Base-by-base conservation (phyloP, 2,329 filamentous ascomycete species). In the Pseudomassariella vexata region DNA sequence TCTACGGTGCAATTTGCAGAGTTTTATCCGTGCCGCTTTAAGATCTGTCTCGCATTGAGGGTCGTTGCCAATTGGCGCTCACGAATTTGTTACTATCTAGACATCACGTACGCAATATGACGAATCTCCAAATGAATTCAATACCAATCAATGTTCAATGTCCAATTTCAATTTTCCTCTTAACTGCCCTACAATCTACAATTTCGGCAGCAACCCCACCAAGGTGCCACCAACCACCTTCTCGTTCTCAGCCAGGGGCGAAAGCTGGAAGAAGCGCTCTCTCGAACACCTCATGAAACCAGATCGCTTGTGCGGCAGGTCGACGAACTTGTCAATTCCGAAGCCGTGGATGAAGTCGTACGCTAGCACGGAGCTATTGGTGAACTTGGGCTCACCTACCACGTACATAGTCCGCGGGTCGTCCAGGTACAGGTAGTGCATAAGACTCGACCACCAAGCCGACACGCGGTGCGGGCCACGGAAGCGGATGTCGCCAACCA, bases 321-420 rank as follows among this genome's bases (percentile, higher is more conserved):
- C 82, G 40, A 85, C 73, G 39, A 84, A 76, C 57, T 83, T 83
- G 45, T 83, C 77, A 22, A 87, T 64, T 6, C 76, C 75, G 46
- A 87, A 80, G 2, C 83, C 83, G 46, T 85, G 79, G 30, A 80
- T 75, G 33, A 85, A 72, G 46, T 89, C 83, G 54, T 88, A 88
- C 39, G 78, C 76, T 36, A 88, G 63, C 10, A 88, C 78, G 0
- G 76, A 82, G 18, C 66, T 70, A 47, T 82, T 83, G 5, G 77
- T 82, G 37, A 73, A 76, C 52, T 82, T 82, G 20, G 85, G 84
- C 62, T 90, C 85, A 39, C 80, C 80, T 6, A 79, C 70, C 7
- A 77, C 68, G 39, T 60, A 59, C 50, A 54, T 61, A 3, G 75
- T 79, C 34, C 75, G 68, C 35, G 70, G 65, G 42, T 79, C 74